Evolutionary conservation across 805 yeast genomes (phyloP), one percentile per base, ranked within the genome.

Genomic region (Ogataea salicorniae): DNA sequence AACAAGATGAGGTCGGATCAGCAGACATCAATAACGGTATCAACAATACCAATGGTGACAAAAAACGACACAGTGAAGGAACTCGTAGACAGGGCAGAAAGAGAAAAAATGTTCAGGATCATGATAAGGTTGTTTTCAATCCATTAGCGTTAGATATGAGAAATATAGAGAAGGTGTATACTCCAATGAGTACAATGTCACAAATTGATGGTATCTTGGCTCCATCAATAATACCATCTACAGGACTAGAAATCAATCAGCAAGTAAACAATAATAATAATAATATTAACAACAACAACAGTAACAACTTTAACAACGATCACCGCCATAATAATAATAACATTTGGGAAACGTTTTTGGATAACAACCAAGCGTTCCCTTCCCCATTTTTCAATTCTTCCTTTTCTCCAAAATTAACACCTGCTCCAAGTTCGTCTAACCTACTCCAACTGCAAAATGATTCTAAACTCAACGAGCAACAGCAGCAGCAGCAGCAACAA

Each of bases 111-210:
- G 14, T 11, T 34, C 23, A 40, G 38, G 39, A 34, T 39, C 33
- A 38, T 26, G 41, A 47, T 33, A 53, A 56, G 37, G 54, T 61
- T 34, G 56, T 62, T 4, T 63, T 63, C 51, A 63, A 63, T 46
- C 68, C 68, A 15, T 41, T 63, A 26, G 57, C 66, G 0, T 46
- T 61, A 41, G 53, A 53, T 37, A 23, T 41, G 29, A 42, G 42
- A 20, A 34, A 39, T 39, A 5, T 43, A 29, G 40, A 38, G 18
- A 18, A 34, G 31, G 31, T 26, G 13, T 26, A 8, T 26, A 6
- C 31, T 9, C 36, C 36, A 34, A 15, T n/a, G 17, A 34, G 17
- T n/a, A 15, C 17, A n/a, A 15, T 34, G 17, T 34, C 36, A 34
- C 17, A 15, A n/a, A n/a, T 15, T 34, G 36, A 34, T 15, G 17